Evolutionary conservation across 768 basidiomycete genomes (phyloP).

Genomic region (Chiua virens): DNA sequence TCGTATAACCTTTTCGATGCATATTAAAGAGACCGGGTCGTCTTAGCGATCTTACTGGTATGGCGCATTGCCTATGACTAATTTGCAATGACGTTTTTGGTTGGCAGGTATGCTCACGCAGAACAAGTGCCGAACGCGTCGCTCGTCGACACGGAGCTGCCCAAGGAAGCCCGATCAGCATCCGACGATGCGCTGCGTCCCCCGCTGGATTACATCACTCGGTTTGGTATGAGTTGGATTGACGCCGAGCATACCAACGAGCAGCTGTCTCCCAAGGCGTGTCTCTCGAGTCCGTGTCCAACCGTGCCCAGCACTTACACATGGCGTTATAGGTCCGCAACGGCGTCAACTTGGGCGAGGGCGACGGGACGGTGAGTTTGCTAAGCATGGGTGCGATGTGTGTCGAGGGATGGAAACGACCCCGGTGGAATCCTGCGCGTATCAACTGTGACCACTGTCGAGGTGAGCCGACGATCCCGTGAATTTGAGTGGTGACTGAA

Average conservation of each 20-base stretch:
- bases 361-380: conserved; percentile 90
- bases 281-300: neutral
- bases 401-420: conserved; percentile 88
- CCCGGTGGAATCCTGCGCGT: conserved; percentile 89
- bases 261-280: conserved; percentile 52
- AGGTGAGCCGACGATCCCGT: conserved; percentile 48
- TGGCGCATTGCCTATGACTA: conserved; percentile 11
- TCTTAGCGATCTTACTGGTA: conserved; percentile 83
- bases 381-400: conserved; percentile 95
- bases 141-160: conserved; percentile 44
- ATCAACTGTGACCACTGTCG: conserved; percentile 84
- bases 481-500: neutral
- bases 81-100: neutral
- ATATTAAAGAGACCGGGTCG: neutral
- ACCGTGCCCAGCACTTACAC: neutral
- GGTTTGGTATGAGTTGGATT: conserved; percentile 68
- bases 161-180: conserved; percentile 42
- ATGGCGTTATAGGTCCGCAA: conserved; percentile 52
- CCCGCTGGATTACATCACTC: conserved; percentile 53
- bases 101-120: conserved; percentile 67
- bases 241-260: conserved; percentile 81
- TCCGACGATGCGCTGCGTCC: conserved; percentile 44
- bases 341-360: conserved; percentile 92
- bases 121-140: conserved; percentile 66
- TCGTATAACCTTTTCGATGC: neutral